Percentiles rank a stretch among this genome's conserved stretches.
These are phyloP conservation scores for Aureobasidium subglaciale DNA, from an alignment of 2,329 filamentous ascomycete species.

Conservation along the genomic window DNA sequence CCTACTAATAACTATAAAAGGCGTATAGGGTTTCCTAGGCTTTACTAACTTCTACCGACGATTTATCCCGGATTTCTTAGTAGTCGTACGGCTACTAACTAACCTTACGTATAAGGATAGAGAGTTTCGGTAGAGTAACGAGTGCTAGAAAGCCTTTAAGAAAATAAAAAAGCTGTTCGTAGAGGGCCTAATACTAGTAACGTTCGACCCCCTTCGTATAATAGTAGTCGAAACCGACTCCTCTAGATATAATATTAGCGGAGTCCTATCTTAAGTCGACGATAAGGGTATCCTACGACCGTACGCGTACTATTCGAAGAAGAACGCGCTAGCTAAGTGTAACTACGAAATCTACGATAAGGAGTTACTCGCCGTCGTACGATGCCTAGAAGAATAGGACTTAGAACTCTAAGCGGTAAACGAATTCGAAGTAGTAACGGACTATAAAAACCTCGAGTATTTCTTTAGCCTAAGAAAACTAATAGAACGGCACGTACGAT, in stretches of 20 bases:
- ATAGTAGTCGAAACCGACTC: background rate
- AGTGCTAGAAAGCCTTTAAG: background rate
- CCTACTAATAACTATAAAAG: background rate
- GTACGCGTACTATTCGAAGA: no score
- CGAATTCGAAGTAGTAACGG: background rate
- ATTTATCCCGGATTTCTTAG: background rate
- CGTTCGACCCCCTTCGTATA: background rate
- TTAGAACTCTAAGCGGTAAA: background rate
- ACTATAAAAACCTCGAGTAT: background rate
- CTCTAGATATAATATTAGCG: background rate
- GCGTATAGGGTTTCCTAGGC: background rate
- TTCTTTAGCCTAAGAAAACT: no score
- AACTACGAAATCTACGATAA: background rate
- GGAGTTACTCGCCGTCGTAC: background rate
- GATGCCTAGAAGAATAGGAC: background rate
- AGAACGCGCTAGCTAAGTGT: background rate
- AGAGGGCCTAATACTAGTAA: background rate
- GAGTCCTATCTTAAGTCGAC: no score
- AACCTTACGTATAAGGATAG: no score
- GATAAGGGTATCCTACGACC: no score
- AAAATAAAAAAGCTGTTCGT: background rate
- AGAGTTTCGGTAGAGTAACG: no score
- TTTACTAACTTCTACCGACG: background rate
- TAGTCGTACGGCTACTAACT: background rate
- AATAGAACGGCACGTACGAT: no score